Percentiles rank a stretch among this genome's conserved stretches.
Evolutionary conservation across 306 rosid species (phyloP).

Genomic region (Castanea sativa): DNA sequence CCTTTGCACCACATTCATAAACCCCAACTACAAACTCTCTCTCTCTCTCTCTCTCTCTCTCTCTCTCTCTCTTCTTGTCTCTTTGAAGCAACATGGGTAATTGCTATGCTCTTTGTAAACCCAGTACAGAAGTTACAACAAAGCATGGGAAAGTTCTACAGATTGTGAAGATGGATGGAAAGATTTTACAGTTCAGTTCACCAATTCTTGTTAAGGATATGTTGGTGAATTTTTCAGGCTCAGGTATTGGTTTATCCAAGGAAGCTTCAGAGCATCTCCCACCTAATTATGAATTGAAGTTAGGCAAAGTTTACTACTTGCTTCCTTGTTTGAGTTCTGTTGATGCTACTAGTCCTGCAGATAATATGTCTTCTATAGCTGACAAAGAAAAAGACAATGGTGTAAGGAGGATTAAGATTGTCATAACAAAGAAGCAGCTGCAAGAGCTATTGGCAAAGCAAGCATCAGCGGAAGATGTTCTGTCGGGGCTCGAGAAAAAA

Average conservation of each 20-base stretch:
- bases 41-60: background rate
- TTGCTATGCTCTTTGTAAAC: conserved; percentile 32
- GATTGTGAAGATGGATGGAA: conserved; percentile 58
- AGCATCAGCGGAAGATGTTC: conserved; percentile 45
- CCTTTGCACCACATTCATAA: conserved; percentile 27
- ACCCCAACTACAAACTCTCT: conserved; percentile 1
- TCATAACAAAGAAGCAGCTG: conserved; percentile 64
- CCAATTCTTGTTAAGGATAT: conserved; percentile 55
- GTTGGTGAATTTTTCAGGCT: conserved; percentile 32
- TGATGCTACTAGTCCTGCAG: background rate
- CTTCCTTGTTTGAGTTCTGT: conserved; percentile 25
- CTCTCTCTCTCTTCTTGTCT: background rate
- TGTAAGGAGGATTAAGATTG: conserved; percentile 55
- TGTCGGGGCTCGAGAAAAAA: conserved; percentile 27
- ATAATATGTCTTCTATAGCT: background rate
- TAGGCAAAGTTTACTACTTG: conserved; percentile 58
- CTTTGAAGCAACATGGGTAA: conserved; percentile 54
- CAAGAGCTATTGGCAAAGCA: conserved; percentile 50
- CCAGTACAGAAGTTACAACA: conserved; percentile 1
- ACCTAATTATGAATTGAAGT: conserved; percentile 43
- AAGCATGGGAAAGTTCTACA: conserved; percentile 31
- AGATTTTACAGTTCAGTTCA: conserved; percentile 40
- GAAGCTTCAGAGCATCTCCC: conserved; percentile 39
- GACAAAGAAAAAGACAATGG: conserved; percentile 6
- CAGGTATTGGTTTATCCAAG: conserved; percentile 39